Percentiles rank a stretch among this genome's conserved stretches.
Conservation (phyloP, 129 eudicot genomes). For the Chrysanthemum makinoi region DNA sequence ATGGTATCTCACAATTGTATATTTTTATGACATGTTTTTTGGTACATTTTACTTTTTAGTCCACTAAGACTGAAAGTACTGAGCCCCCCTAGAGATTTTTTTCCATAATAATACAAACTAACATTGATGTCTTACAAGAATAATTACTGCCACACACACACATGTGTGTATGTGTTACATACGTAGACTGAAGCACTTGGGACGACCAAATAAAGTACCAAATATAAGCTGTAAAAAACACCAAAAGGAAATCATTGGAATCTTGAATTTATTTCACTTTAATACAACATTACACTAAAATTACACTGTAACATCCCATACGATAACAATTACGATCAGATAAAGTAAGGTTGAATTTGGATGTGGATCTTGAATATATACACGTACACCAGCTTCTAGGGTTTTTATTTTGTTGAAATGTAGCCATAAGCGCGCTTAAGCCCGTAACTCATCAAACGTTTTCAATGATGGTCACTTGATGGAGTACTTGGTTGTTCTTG, state of each 20-base stretch:
- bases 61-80: constrained; percentile 7
- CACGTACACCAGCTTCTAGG: constrained; percentile 19
- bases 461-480: neutral
- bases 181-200: constrained; percentile 18
- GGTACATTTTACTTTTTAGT: too few species aligned
- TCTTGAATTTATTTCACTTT: constrained; percentile 6
- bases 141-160: constrained; percentile 30
- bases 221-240: neutral
- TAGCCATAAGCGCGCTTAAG: neutral
- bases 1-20: too few species aligned
- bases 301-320: neutral
- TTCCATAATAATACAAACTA: constrained; percentile 24
- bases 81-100: constrained; percentile 17
- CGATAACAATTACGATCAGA: neutral
- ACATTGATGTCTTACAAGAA: constrained; percentile 24
- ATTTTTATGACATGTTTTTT: too few species aligned
- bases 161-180: constrained; percentile 13
- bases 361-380: constrained; percentile 22
- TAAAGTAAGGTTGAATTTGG: neutral
- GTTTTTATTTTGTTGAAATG: neutral
- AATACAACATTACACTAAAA: neutral
- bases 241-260: constrained; percentile 14
- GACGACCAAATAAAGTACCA: constrained; percentile 12
- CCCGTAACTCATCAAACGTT: neutral
- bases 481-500: neutral